These are phyloP conservation scores for Plasmodium fragile DNA, from an alignment of 169 alveolate species.

Conservation along the genomic window DNA sequence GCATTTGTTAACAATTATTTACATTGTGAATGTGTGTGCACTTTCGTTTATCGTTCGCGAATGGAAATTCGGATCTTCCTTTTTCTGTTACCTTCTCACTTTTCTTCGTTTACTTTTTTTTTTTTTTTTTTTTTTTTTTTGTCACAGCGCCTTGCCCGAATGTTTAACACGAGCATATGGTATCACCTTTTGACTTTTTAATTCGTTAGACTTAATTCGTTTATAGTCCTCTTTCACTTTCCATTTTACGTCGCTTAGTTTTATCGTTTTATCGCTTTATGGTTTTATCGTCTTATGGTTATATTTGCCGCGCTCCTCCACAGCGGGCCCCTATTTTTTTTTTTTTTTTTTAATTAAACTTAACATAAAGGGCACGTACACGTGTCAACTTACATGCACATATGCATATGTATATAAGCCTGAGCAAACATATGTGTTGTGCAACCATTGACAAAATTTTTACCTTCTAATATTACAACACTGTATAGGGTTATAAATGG, in stretches of 20 bases:
- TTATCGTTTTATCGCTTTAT: neutral
- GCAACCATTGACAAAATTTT: neutral
- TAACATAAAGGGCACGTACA: neutral
- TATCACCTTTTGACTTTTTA: neutral
- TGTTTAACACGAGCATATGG: neutral
- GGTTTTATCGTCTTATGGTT: neutral
- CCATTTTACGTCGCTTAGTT: neutral
- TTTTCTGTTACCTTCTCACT: neutral
- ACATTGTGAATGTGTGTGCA: neutral
- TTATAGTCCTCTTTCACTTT: neutral
- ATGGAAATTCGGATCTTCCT: neutral
- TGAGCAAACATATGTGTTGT: neutral
- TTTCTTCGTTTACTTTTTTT: neutral
- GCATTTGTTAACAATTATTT: neutral
- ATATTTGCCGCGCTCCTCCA: neutral
- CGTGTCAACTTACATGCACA: neutral
- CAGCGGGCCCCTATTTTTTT: neutral
- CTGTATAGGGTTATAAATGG: neutral
- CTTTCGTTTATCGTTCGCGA: neutral
- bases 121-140: neutral
- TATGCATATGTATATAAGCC: neutral
- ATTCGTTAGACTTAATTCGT: conserved; percentile 1
- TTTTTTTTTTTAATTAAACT: conserved; percentile 22
- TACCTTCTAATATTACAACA: conserved; percentile 5
- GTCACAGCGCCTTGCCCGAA: conserved; percentile 1